Evolutionary conservation across 495 filamentous ascomycete genomes (phyloP), one percentile per base, ranked within the genome.

Genomic region (Trichoderma gamsii): DNA sequence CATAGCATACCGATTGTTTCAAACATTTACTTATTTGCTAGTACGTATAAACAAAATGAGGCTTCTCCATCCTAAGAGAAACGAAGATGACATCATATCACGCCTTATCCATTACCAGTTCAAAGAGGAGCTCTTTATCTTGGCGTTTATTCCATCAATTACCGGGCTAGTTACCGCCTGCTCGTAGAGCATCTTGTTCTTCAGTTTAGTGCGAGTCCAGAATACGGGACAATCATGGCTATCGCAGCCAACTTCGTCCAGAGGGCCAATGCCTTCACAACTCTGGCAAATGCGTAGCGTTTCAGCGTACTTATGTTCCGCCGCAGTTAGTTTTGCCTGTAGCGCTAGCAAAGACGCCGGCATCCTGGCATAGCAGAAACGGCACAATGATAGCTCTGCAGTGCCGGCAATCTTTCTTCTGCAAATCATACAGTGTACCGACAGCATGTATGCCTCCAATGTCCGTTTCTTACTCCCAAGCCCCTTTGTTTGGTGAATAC

Each of bases 211-310:
- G 65, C 96, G 79, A 2, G 90, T 89, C 75, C 97, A 99, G 72
- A 95, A 97, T 3, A 97, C 91, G 0, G 93, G 90, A 75, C 95
- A 99, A 77, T 97, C 95, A 76, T 88, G 84, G 71, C 90, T 96
- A 73, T 97, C 92, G 75, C 95, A 99, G 44, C 76, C 84, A 44
- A 97, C 88, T 41, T 90, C 86, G 59, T 97, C 92, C 5, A 85
- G 80, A 71, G 86, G 89, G 18, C 90, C 77, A 51, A 92, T 74
- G 9, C 87, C 87, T 38, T 90, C 87, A 72, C 95, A 99, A 72
- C 88, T 92, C 71, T 89, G 88, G 76, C 95, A 99, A 66, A 97
- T 81, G 68, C 81, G 83, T 43, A 89, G 80, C n/a, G 97, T 77
- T 72, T 93, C 86, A 66, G 77, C 73, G 23, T 85, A 83, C 66